Evolutionary conservation across 2,329 filamentous ascomycete species (phyloP), one percentile per base, ranked within the genome.

Genomic region (Fusarium palustre): DNA sequence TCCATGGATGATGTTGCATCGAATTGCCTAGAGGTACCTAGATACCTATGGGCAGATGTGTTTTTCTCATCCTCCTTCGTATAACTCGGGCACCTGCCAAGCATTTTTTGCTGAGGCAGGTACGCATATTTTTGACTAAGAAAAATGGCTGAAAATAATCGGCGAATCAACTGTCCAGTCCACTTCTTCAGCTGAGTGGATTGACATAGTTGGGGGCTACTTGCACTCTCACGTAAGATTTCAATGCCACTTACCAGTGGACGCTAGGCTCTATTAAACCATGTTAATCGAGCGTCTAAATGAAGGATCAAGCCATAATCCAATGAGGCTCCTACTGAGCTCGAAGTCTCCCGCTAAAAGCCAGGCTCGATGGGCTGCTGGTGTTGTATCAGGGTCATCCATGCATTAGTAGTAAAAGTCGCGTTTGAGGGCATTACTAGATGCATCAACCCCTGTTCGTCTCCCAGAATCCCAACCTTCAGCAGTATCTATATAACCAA

Each of bases 141-240:
- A 49, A 58, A 38, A 49, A 5, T 8, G 18, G 38, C 50, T 64
- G 50, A 47, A 3, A 5, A 9, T 28, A 6, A 33, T 11, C 8
- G 12, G 9, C 42, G 33, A 49, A 39, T 30, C 25, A 58, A 30
- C 36, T 24, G 25, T 5, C 22, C 24, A 31, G 42, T 33, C 30
- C 28, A n/a, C 15, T 18, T 48, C 15, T 63, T 47, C 42, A 63
- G 57, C 58, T 48, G 18, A 15, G 22, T 12, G n/a, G 53, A 24
- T 38, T 57, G 34, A n/a, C 28, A 38, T 25, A n/a, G 43, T 64
- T 64, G 59, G 60, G 60, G 60, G 60, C 60, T n/a, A 30, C 30
- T 18, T 33, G n/a, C 31, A 12, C 38, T 57, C 60, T 64, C 59
- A 64, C 60, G 60, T 64, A 64, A 64, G 60, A 64, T 64, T 34